A percentile compares a stretch with the other conserved stretches of the same genome.
Conservation (phyloP, 768 basidiomycete species). For the Lactifluus subvellereus region DNA sequence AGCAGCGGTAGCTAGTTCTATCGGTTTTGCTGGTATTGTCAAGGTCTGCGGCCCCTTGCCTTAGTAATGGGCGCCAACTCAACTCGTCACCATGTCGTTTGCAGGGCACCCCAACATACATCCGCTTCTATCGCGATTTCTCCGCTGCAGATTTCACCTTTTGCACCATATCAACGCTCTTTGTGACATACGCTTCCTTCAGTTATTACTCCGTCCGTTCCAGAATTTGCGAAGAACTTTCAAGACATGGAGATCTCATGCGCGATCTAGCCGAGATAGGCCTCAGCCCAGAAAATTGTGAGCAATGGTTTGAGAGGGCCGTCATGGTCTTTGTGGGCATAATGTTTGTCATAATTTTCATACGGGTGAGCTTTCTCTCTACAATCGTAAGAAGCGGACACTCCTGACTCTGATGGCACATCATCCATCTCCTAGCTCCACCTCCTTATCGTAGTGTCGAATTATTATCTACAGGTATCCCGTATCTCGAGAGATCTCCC, state of each 20-base stretch:
- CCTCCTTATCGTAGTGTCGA: slow-evolving; percentile 67
- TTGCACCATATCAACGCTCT: slow-evolving; percentile 50
- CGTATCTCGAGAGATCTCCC: slow-evolving; percentile 35
- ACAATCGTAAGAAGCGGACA: neutral
- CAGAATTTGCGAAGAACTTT: slow-evolving; percentile 66
- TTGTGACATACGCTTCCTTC: slow-evolving; percentile 57
- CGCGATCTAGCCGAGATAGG: slow-evolving; percentile 65
- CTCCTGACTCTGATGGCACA: neutral
- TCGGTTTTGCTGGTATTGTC: slow-evolving; percentile 65
- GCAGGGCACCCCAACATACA: slow-evolving; percentile 56
- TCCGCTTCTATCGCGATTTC: slow-evolving; percentile 79
- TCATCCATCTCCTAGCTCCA: slow-evolving; percentile 48
- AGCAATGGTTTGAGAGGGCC: slow-evolving; percentile 68
- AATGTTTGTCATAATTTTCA: slow-evolving; percentile 55
- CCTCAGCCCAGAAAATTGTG: slow-evolving; percentile 74
- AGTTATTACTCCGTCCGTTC: slow-evolving; percentile 47
- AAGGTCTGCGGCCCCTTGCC: slow-evolving; percentile 41
- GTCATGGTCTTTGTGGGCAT: slow-evolving; percentile 52
- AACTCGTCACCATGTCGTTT: neutral
- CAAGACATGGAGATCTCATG: slow-evolving; percentile 69
- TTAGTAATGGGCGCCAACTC: neutral
- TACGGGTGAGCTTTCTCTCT: slow-evolving; percentile 48
- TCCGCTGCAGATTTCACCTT: slow-evolving; percentile 75
- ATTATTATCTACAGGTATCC: slow-evolving; percentile 51
- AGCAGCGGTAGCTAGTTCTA: slow-evolving; percentile 54